A percentile compares a stretch with the other conserved stretches of the same genome.
Conservation (phyloP, 2,329 filamentous ascomycete genomes). For the Talaromyces verruculosus region DNA sequence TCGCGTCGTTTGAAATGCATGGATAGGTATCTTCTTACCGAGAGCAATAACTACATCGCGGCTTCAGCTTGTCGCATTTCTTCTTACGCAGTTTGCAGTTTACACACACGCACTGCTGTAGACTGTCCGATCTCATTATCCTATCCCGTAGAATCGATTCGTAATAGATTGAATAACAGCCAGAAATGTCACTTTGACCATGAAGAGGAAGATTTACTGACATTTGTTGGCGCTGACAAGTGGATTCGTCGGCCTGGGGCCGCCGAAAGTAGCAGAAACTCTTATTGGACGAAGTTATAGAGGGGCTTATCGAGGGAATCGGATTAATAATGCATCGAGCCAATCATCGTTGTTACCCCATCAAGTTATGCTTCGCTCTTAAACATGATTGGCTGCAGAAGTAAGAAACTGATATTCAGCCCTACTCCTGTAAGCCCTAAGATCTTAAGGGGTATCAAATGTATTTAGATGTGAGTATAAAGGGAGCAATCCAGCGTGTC, state of each 20-base stretch:
- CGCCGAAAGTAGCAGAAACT: neutral
- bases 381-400: neutral
- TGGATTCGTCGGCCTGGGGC: neutral
- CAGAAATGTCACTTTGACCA: neutral
- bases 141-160: neutral
- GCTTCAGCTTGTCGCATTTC: conserved; percentile 17
- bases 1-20: neutral
- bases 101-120: conserved; percentile 5
- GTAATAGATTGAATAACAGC: neutral
- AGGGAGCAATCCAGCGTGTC: neutral
- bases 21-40: neutral
- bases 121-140: neutral
- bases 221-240: conserved; percentile 10
- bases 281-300: neutral
- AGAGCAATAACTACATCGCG: conserved; percentile 18
- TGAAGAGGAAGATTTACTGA: neutral
- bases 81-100: conserved; percentile 20
- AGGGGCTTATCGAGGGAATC: neutral
- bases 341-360: neutral
- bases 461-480: neutral
- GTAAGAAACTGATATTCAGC: neutral
- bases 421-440: neutral
- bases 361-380: neutral
- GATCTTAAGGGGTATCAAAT: neutral
- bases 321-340: neutral